Conservation (phyloP, 306 rosid genomes). For the Fragaria vesca region DNA sequence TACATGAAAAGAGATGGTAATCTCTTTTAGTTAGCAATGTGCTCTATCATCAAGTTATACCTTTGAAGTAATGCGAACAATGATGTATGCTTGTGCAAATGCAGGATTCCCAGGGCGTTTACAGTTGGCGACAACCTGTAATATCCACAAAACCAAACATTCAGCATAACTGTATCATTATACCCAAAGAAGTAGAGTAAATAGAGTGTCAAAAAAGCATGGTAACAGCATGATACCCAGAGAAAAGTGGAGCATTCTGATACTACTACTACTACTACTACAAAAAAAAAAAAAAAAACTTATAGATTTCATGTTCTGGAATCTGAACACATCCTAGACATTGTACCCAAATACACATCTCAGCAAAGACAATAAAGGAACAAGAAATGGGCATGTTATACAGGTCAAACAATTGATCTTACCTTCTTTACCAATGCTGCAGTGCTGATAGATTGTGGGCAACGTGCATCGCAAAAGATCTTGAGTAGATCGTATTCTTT, state of each 20-base stretch:
- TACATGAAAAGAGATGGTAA: conserved; percentile 6
- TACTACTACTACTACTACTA: neutral
- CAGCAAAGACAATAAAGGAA: conserved; percentile 9
- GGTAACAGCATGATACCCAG: neutral
- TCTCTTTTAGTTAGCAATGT: neutral
- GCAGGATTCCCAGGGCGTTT: conserved; percentile 47
- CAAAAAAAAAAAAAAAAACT: neutral
- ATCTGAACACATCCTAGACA: neutral
- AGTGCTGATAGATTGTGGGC: conserved; percentile 67
- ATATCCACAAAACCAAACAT: conserved; percentile 9
- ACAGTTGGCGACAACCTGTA: conserved; percentile 63
- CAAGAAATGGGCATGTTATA: conserved; percentile 9
- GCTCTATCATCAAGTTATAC: conserved; percentile 36
- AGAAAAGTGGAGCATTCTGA: neutral
- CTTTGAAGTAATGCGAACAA: conserved; percentile 81
- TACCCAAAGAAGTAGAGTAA: neutral
- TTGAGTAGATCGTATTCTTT: conserved; percentile 60
- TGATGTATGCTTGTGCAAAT: conserved; percentile 69
- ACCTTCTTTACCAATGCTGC: conserved; percentile 77
- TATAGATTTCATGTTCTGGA: neutral
- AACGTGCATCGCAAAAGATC: conserved; percentile 50
- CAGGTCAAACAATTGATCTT: conserved; percentile 15
- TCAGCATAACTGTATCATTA: neutral
- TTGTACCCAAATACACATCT: neutral
- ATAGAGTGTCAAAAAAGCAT: neutral